Conservation (phyloP, 352 stramenopile genomes). For the Globisporangium echinulatum region DNA sequence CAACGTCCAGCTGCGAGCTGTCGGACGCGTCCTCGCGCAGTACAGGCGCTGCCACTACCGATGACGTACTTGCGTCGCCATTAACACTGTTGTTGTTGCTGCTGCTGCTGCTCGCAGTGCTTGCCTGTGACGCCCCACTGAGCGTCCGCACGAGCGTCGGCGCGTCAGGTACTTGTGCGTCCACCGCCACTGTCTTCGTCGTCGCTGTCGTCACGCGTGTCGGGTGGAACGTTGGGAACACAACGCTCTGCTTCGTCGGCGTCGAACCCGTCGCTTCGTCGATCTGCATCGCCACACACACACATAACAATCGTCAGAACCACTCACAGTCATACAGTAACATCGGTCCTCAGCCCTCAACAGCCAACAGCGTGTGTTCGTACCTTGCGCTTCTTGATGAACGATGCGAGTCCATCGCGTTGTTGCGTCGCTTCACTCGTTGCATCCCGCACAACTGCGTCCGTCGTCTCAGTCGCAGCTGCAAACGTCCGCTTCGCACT, state of each 20-base stretch:
- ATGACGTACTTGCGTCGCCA: not conserved
- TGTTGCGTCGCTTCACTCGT: conserved; percentile 22
- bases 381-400: conserved; percentile 51
- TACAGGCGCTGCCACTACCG: not conserved
- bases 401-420: conserved; percentile 30
- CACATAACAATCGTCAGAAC: not conserved
- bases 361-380: not conserved
- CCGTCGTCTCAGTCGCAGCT: conserved; percentile 15
- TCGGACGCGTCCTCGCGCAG: not conserved
- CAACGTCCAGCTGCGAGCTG: not conserved
- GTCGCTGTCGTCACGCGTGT: conserved; percentile 16
- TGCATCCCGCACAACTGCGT: conserved; percentile 21
- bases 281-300: conserved; percentile 16
- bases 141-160: not conserved
- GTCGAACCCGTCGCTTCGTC: conserved; percentile 29
- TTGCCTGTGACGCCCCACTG: conserved; percentile 9
- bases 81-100: conserved; percentile 6
- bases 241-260: conserved; percentile 31
- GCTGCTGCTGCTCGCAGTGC: conserved; percentile 15
- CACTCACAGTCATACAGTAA: not conserved
- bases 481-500: conserved; percentile 28
- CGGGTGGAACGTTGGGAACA: conserved; percentile 36
- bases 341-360: not conserved
- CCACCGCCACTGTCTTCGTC: not conserved
- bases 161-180: conserved; percentile 2